Evolutionary conservation across 176 grass and related monocot species (phyloP).

Genomic region (Rhipidocladum racemiflorum): DNA sequence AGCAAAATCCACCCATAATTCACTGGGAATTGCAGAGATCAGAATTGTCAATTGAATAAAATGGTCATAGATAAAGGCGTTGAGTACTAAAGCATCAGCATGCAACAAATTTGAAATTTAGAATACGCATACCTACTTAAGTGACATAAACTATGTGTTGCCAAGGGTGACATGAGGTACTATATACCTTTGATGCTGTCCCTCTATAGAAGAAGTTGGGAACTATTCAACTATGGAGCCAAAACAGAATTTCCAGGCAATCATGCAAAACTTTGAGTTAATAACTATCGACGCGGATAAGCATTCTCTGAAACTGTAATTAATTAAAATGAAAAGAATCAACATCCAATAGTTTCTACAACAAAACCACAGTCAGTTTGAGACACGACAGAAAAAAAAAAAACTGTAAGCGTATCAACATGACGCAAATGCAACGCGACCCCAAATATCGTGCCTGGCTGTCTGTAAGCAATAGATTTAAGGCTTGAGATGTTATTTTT

Average conservation of each 20-base stretch:
- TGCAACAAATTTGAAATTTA: background rate
- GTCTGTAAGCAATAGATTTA: background rate
- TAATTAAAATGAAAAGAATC: background rate
- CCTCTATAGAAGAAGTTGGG: background rate
- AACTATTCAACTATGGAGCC: background rate
- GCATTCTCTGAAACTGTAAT: conserved; percentile 9
- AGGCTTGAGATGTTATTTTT: background rate
- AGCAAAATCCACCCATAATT: conserved; percentile 78
- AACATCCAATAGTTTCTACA: too few species aligned
- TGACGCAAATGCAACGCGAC: too few species aligned
- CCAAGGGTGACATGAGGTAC: background rate
- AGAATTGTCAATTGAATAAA: conserved; percentile 19
- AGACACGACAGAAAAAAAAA: too few species aligned
- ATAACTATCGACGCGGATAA: background rate
- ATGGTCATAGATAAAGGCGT: background rate
- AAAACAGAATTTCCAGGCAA: background rate
- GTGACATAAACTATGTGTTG: background rate
- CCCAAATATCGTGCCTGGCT: background rate
- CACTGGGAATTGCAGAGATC: conserved; percentile 16
- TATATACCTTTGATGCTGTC: background rate
- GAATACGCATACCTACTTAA: background rate
- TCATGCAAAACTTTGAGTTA: background rate
- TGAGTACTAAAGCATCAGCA: background rate
- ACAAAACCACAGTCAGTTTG: too few species aligned
- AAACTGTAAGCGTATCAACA: too few species aligned